These are phyloP conservation scores for Geranium rotundifolium DNA, from an alignment of 345 rosid genomes.

Conservation along the genomic window DNA sequence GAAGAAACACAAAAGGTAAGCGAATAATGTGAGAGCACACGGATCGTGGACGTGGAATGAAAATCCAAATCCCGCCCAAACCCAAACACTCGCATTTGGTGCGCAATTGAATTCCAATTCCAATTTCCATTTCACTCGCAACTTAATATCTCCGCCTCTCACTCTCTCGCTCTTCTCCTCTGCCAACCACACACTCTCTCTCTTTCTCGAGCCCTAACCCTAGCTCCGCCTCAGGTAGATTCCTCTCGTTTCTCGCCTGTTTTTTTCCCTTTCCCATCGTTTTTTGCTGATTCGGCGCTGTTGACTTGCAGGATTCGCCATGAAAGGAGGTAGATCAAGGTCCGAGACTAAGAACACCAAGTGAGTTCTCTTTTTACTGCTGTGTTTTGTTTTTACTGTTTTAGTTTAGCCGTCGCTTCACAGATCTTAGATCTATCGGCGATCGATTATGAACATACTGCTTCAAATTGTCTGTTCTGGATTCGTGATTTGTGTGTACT, in stretches of 20 bases:
- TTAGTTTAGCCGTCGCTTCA: conserved; percentile 1
- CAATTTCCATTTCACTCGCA: too few species aligned
- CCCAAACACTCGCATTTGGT: conserved; percentile 51
- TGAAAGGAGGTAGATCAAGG: conserved; percentile 92
- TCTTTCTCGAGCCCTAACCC: conserved; percentile 17
- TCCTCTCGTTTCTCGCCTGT: conserved; percentile 1
- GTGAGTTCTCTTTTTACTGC: conserved; percentile 24
- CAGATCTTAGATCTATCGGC: conserved; percentile 22
- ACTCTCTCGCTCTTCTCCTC: too few species aligned
- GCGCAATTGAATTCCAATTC: conserved; percentile 70
- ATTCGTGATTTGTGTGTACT: conserved; percentile 6
- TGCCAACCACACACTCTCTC: conserved; percentile 8
- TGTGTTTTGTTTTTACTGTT: neutral
- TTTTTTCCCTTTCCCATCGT: conserved; percentile 5
- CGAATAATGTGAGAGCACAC: conserved; percentile 16
- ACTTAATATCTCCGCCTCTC: conserved; percentile 38
- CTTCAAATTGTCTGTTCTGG: conserved; percentile 2
- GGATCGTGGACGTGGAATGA: conserved; percentile 63
- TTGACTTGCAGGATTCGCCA: conserved; percentile 36
- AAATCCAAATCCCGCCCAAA: conserved; percentile 76
- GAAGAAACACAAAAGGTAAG: conserved; percentile 29
- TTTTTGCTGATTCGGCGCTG: conserved; percentile 14
- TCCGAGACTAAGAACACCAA: conserved; percentile 54
- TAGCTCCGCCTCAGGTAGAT: conserved; percentile 11
- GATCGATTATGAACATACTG: neutral